These are phyloP conservation scores for Jasminum sambac DNA, from an alignment of 257 asterid genomes.

Conservation along the genomic window DNA sequence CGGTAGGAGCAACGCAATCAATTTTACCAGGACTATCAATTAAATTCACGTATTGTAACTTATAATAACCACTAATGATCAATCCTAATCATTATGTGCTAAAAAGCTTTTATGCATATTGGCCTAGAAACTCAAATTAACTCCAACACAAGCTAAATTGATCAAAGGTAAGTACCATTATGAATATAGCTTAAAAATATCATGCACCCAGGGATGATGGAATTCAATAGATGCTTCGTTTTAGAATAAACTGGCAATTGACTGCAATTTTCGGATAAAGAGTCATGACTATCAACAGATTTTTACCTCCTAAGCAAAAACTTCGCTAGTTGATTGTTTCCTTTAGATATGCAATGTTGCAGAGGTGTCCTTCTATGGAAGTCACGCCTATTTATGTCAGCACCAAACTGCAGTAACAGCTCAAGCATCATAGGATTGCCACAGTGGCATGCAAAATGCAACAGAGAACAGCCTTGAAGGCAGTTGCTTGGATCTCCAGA, in stretches of 20 bases:
- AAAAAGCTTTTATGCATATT: background rate
- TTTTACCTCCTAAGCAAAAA: constrained; percentile 84
- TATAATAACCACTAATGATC: background rate
- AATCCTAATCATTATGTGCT: background rate
- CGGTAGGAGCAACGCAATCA: background rate
- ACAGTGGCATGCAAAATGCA: constrained; percentile 87
- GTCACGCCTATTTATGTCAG: constrained; percentile 76
- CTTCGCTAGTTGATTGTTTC: constrained; percentile 76
- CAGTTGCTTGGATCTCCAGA: constrained; percentile 47
- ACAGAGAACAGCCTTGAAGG: constrained; percentile 73
- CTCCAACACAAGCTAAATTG: background rate
- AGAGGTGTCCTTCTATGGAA: constrained; percentile 87
- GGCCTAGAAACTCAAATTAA: background rate
- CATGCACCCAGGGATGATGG: background rate
- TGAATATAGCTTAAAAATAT: background rate
- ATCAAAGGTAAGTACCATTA: background rate
- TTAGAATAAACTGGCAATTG: constrained; percentile 11
- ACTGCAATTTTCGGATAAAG: constrained; percentile 1
- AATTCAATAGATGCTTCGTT: background rate
- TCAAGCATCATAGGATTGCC: constrained; percentile 79
- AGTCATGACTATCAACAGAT: background rate
- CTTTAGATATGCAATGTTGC: constrained; percentile 80
- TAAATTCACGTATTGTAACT: background rate
- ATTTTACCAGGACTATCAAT: background rate
- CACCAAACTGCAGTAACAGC: constrained; percentile 87